These are phyloP conservation scores for Pythium pectinolyticum DNA, from an alignment of 352 stramenopile species.

Conservation along the genomic window DNA sequence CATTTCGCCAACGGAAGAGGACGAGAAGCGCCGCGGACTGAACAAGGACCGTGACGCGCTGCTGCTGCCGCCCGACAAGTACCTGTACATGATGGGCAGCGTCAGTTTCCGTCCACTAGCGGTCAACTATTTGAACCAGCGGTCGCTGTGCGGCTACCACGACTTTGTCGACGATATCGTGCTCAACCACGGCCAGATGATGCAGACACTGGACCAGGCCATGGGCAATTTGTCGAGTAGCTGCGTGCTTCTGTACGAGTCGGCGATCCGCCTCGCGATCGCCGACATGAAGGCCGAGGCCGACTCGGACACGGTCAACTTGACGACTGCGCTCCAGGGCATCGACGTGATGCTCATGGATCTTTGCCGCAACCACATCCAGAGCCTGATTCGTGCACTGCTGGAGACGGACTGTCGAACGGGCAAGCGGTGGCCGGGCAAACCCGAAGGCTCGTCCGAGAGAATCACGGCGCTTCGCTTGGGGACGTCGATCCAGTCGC, in stretches of 20 bases:
- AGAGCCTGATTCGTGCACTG: slow-evolving; percentile 49
- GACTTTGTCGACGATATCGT: slow-evolving; percentile 63
- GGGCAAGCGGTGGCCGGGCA: slow-evolving; percentile 32
- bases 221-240: slow-evolving; percentile 50
- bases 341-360: slow-evolving; percentile 49
- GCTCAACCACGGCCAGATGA: slow-evolving; percentile 42
- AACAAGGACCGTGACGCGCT: slow-evolving; percentile 32
- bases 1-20: slow-evolving; percentile 46
- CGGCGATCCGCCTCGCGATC: slow-evolving; percentile 38
- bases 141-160: slow-evolving; percentile 51
- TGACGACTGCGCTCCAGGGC: slow-evolving; percentile 41
- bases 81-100: slow-evolving; percentile 33
- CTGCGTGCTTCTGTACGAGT: slow-evolving; percentile 49
- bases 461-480: slow-evolving; percentile 28
- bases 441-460: slow-evolving; percentile 26
- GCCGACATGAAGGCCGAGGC: slow-evolving; percentile 36
- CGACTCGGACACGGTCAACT: slow-evolving; percentile 21
- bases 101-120: slow-evolving; percentile 34
- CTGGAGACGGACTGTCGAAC: slow-evolving; percentile 51
- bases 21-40: slow-evolving; percentile 33
- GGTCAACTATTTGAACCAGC: slow-evolving; percentile 40
- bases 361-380: slow-evolving; percentile 58
- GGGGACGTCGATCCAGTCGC: slow-evolving; percentile 6
- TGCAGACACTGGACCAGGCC: slow-evolving; percentile 41
- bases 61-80: slow-evolving; percentile 37